A percentile compares a stretch with the other conserved stretches of the same genome.
These are phyloP conservation scores for Cladorrhinum sp. DNA, from an alignment of 2,329 filamentous ascomycete genomes.

Conservation along the genomic window DNA sequence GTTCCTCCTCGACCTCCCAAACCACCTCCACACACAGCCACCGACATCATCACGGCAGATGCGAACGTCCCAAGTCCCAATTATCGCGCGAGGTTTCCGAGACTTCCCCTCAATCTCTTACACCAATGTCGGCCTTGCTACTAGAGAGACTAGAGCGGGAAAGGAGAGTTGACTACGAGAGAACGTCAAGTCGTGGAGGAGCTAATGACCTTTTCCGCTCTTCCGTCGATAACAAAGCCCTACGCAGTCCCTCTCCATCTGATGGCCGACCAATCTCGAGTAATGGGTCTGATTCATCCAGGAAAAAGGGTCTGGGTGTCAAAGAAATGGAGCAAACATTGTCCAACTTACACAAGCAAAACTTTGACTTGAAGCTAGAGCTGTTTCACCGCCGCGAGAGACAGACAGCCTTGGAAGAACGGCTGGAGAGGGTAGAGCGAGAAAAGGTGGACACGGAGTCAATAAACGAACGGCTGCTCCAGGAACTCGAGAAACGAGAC, in stretches of 20 bases:
- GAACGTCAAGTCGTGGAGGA: constrained; percentile 37
- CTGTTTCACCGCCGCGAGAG: constrained; percentile 66
- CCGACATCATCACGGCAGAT: constrained; percentile 40
- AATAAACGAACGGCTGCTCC: constrained; percentile 53
- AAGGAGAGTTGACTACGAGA: constrained; percentile 43
- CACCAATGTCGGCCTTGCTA: constrained; percentile 24
- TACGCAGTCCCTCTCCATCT: constrained; percentile 39
- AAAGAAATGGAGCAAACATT: constrained; percentile 70
- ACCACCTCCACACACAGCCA: constrained; percentile 37
- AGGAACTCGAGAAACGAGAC: constrained; percentile 65
- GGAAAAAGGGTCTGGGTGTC: constrained; percentile 56
- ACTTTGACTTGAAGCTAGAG: constrained; percentile 73
- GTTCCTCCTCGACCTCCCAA: constrained; percentile 42
- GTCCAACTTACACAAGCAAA: constrained; percentile 69
- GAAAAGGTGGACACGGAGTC: constrained; percentile 53
- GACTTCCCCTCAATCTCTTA: constrained; percentile 39
- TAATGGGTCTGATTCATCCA: constrained; percentile 38
- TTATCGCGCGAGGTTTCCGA: constrained; percentile 42
- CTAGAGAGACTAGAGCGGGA: constrained; percentile 8
- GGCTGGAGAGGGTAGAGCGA: constrained; percentile 52
- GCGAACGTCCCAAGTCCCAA: constrained; percentile 39
- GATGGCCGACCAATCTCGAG: constrained; percentile 45
- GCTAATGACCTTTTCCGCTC: constrained; percentile 36
- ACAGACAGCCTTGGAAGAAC: constrained; percentile 57
- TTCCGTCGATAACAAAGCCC: constrained; percentile 38